These are phyloP conservation scores for Yamadazyma atmosphaerica DNA, from an alignment of 1,139 yeast species.

Conservation along the genomic window DNA sequence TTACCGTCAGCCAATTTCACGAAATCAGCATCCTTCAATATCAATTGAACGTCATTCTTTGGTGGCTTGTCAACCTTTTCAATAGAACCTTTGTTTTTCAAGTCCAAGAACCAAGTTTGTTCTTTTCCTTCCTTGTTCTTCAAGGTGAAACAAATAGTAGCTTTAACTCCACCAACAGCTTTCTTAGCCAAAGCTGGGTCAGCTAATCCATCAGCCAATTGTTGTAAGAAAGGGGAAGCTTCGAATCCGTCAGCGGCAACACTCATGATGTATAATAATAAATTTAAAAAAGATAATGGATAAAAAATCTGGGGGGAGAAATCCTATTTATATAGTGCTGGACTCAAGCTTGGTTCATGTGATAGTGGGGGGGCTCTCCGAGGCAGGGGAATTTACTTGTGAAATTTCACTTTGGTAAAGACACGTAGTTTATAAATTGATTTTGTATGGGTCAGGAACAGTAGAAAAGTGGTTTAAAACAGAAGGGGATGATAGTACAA, in stretches of 20 bases:
- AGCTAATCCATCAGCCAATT: slow-evolving; percentile 40
- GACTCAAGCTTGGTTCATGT: slow-evolving; percentile 1
- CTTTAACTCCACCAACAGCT: slow-evolving; percentile 55
- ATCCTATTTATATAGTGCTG: slow-evolving; percentile 6
- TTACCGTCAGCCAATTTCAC: slow-evolving; percentile 72
- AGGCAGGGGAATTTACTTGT: slow-evolving; percentile 1
- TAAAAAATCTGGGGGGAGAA: background rate
- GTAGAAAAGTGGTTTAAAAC: background rate
- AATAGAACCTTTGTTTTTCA: slow-evolving; percentile 62
- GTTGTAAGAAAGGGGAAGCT: slow-evolving; percentile 46
- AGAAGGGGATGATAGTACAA: background rate
- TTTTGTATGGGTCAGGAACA: background rate
- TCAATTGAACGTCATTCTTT: slow-evolving; percentile 66
- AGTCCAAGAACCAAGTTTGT: slow-evolving; percentile 70
- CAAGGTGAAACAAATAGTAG: slow-evolving; percentile 66
- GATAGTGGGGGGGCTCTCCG: slow-evolving; percentile 1
- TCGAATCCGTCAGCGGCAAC: slow-evolving; percentile 50
- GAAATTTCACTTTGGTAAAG: background rate
- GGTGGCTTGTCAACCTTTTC: slow-evolving; percentile 50
- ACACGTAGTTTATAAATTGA: background rate
- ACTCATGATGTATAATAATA: slow-evolving; percentile 16
- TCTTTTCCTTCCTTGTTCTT: slow-evolving; percentile 67
- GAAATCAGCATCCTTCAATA: slow-evolving; percentile 63
- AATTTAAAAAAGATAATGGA: background rate
- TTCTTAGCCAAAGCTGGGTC: slow-evolving; percentile 41